Base-by-base conservation (phyloP, 164 flowering plant genomes). In the Umbellularia californica region DNA sequence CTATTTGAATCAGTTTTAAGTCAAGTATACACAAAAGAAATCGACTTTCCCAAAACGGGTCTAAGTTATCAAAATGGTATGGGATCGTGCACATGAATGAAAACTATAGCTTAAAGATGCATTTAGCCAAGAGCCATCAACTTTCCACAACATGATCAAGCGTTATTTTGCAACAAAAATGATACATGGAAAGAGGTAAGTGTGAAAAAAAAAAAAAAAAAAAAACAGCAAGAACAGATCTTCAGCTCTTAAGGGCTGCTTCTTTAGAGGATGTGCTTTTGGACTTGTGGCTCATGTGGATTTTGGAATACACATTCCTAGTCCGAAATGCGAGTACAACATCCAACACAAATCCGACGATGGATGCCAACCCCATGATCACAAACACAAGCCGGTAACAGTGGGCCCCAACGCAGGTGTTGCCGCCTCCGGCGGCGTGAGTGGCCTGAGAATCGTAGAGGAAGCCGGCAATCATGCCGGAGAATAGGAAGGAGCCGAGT, bases 401-500 rank as follows among this genome's bases (percentile, higher is more conserved):
- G 73, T 93, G 96, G 52, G 90, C 83, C 5, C 98, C 98, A 1
- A 88, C 78, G 47, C 98, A 93, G 1, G 95, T 91, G 75, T 87
- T 92, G 50, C 93, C 91, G 9, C 95, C 98, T 20, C 83, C 89
- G 0, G 87, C 77, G 0, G 85, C 80, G 24, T 67, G 14, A 1
- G 92, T 88, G 2, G 98, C 98, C 80, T 93, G 72, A 10, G 88
- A 80, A 47, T 93, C 98, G n/a, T 93, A 93, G 14, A 92, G 70
- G 1, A 84, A 68, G 9, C 98, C 98, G 3, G 97, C 98, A 11
- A 93, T 92, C 52, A 90, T 83, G 47, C 98, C 98, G 2, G 98
- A 93, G 81, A 93, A 93, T 74, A 93, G 90, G 88, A 93, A 88
- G 72, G 98, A 93, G 35, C 97, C 98, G 0, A 93, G 86, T 0